A percentile compares a stretch with the other conserved stretches of the same genome.
These are phyloP conservation scores for Fusarium buharicum DNA, from an alignment of 2,329 filamentous ascomycete species.

Conservation along the genomic window DNA sequence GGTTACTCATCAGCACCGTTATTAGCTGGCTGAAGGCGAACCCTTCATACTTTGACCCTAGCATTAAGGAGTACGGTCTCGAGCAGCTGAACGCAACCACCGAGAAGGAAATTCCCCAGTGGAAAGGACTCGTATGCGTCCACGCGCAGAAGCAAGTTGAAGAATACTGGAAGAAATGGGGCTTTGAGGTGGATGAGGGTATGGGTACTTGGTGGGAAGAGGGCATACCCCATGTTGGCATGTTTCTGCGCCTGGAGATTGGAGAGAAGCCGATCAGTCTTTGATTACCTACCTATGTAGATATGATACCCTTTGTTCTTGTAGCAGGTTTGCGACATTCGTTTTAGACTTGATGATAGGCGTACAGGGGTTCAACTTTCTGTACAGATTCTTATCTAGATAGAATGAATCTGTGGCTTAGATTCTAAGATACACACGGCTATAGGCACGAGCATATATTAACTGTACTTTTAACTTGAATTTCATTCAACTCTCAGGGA, in stretches of 20 bases:
- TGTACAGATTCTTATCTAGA: neutral
- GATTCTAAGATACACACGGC: neutral
- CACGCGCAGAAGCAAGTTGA: slow-evolving; percentile 79
- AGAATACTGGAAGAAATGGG: slow-evolving; percentile 74
- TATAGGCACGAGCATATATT: slow-evolving; percentile 11
- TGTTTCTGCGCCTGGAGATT: slow-evolving; percentile 70
- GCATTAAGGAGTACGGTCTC: slow-evolving; percentile 57
- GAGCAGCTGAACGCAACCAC: slow-evolving; percentile 55
- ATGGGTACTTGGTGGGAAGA: slow-evolving; percentile 86
- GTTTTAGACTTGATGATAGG: neutral
- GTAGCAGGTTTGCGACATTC: slow-evolving; percentile 7
- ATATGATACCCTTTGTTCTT: slow-evolving; percentile 5
- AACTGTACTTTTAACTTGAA: slow-evolving; percentile 31
- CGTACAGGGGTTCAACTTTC: neutral
- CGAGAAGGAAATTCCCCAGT: slow-evolving; percentile 62
- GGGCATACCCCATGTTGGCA: slow-evolving; percentile 84
- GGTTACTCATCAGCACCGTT: slow-evolving; percentile 72
- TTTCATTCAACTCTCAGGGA: slow-evolving; percentile 54
- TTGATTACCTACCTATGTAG: too few relatives aligned
- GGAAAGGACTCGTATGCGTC: slow-evolving; percentile 79
- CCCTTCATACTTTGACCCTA: slow-evolving; percentile 64
- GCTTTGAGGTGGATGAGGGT: slow-evolving; percentile 77
- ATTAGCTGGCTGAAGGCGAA: slow-evolving; percentile 74
- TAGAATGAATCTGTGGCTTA: neutral
- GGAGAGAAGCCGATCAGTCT: slow-evolving; percentile 42